phyloP scores from a whole-genome alignment of 2,329 filamentous ascomycete species.

The Lachnellula occidentalis region DNA sequence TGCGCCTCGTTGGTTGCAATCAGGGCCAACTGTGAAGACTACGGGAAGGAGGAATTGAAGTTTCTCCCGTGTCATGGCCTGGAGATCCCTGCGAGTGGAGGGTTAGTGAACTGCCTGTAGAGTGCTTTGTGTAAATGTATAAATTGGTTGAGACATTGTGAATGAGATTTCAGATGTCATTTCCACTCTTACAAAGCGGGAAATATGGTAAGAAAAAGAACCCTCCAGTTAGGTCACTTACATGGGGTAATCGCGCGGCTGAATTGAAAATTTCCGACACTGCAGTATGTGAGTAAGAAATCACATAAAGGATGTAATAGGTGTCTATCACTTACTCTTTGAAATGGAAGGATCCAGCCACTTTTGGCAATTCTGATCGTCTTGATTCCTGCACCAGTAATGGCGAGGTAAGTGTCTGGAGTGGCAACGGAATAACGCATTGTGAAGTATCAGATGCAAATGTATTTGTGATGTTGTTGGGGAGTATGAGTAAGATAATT shows the following conservation, averaged over 20 bases:
- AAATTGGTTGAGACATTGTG: no score
- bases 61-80: conserved; percentile 88
- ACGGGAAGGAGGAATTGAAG: conserved; percentile 76
- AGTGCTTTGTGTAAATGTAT: no score
- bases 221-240: neutral
- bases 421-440: conserved; percentile 65
- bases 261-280: conserved; percentile 44
- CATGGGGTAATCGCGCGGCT: conserved; percentile 76
- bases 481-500: neutral
- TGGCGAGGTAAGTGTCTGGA: conserved; percentile 80
- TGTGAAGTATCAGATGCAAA: conserved; percentile 22
- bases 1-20: conserved; percentile 54
- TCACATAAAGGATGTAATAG: neutral
- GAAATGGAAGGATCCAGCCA: conserved; percentile 64
- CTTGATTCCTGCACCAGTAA: conserved; percentile 72
- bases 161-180: neutral
- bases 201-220: neutral
- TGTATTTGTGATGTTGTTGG: neutral
- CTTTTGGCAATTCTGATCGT: conserved; percentile 76
- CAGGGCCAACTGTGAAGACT: conserved; percentile 80
- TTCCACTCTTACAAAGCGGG: neutral
- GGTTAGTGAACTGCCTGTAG: no score
- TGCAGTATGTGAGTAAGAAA: conserved; percentile 13
- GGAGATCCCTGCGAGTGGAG: conserved; percentile 46
- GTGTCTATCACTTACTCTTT: conserved; percentile 42